phyloP scores from a whole-genome alignment of 306 rosid species.

The Rosa rugosa region DNA sequence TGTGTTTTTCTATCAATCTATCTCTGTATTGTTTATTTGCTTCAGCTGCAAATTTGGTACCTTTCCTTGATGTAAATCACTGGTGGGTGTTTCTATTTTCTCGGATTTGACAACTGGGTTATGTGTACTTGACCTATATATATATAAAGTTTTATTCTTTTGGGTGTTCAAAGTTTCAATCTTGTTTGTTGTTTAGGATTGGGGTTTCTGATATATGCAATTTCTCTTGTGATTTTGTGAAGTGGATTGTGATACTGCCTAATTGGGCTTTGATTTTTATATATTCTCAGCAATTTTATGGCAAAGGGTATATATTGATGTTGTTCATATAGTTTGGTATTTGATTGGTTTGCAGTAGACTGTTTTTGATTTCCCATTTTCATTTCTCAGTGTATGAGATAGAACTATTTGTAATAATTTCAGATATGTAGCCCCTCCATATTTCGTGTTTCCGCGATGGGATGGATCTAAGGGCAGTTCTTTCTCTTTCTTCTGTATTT shows the following conservation, averaged over 20 bases:
- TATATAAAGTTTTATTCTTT: background rate
- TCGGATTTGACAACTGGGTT: background rate
- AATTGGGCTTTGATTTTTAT: background rate
- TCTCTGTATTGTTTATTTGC: background rate
- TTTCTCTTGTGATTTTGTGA: background rate
- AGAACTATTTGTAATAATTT: background rate
- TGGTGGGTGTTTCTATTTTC: background rate
- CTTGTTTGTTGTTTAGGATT: background rate
- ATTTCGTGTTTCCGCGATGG: conserved; percentile 4
- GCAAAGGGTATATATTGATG: background rate
- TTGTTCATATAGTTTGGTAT: background rate
- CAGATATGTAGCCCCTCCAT: background rate
- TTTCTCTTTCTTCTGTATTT: conserved; percentile 21
- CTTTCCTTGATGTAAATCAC: background rate
- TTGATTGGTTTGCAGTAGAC: conserved; percentile 11
- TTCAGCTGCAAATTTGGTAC: background rate
- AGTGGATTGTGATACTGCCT: background rate
- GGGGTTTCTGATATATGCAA: background rate
- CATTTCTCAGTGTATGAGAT: background rate
- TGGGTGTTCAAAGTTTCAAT: background rate
- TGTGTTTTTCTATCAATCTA: background rate
- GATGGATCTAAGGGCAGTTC: conserved; percentile 22
- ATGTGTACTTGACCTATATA: background rate
- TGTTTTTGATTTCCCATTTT: background rate
- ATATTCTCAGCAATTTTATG: background rate